Evolutionary conservation across 495 filamentous ascomycete genomes (phyloP), one percentile per base, ranked within the genome.

Genomic region (Penicillium maclennaniae): DNA sequence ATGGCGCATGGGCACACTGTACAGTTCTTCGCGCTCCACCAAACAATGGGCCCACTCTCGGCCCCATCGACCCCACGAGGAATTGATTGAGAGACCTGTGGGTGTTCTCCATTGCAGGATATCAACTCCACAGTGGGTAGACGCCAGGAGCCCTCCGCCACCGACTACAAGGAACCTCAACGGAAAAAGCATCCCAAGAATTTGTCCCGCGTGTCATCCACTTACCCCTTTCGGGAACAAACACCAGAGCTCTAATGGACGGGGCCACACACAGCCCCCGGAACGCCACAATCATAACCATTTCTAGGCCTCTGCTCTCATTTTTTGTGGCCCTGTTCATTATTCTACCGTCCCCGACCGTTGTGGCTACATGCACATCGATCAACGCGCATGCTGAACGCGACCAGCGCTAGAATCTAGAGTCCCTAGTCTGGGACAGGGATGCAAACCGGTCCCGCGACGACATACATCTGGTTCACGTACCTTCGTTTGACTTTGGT

Each of bases 211-310:
- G 43, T 19, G 31, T 19, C 15, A 23, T 23, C 7, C 7, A n/a
- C n/a, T 50, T 20, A 17, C 47, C 39, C 10, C 12, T 17, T 43
- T n/a, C 2, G 12, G 16, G 21, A 41, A 12, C 6, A 17, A n/a
- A 3, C 4, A 43, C 25, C 10, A 27, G 53, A 46, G 47, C 46
- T 50, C 28, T 21, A 17, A 55, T 12, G 26, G 36, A 49, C 36
- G 23, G 47, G 39, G 38, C 15, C 17, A 34, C 47, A 48, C 47
- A 51, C 48, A 47, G 54, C 54, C 54, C 47, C 54, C n/a, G n/a
- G 47, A 23, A 14, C 47, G 31, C 42, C 43, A 53, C 50, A 45
- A 10, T 16, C 28, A 45, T 21, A 26, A 19, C 23, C 21, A 34
- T 3, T 14, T 1, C 1, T 14, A 43, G 6, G 39, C 14, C 38